phyloP scores from a whole-genome alignment of 169 alveolate genomes.

The Eimeria maxima region DNA sequence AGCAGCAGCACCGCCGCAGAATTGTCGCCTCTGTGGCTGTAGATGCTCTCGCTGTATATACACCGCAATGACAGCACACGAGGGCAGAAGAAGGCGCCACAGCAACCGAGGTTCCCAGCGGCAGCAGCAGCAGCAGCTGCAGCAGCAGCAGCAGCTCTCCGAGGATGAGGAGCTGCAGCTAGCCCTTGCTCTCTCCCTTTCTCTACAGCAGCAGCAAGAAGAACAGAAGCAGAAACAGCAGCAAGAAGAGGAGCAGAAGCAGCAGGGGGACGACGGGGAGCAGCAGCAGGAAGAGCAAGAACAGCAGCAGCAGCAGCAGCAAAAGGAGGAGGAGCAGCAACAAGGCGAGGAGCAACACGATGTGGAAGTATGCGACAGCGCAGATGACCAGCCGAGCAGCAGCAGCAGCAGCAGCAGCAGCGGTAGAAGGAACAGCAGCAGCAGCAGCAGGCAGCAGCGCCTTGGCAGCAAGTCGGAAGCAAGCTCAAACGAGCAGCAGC shows the following conservation, averaged over 20 bases:
- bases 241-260: not conserved
- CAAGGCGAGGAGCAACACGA: no score
- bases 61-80: not conserved
- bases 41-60: not conserved
- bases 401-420: not conserved
- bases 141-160: no score
- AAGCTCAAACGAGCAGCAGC: no score
- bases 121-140: no score
- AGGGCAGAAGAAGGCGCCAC: not conserved
- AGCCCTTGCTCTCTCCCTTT: constrained; percentile 38
- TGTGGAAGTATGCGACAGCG: not conserved
- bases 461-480: no score
- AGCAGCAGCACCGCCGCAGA: not conserved
- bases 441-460: not conserved
- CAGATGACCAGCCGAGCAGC: no score
- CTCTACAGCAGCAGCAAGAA: constrained; percentile 1
- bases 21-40: no score
- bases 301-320: no score
- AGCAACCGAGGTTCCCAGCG: no score
- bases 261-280: no score
- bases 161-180: constrained; percentile 6
- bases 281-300: not conserved
- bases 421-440: constrained; percentile 25
- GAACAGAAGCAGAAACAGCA: constrained; percentile 20
- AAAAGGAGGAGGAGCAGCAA: no score